phyloP scores from a whole-genome alignment of 2,329 filamentous ascomycete genomes.

The Fusarium compactum region DNA sequence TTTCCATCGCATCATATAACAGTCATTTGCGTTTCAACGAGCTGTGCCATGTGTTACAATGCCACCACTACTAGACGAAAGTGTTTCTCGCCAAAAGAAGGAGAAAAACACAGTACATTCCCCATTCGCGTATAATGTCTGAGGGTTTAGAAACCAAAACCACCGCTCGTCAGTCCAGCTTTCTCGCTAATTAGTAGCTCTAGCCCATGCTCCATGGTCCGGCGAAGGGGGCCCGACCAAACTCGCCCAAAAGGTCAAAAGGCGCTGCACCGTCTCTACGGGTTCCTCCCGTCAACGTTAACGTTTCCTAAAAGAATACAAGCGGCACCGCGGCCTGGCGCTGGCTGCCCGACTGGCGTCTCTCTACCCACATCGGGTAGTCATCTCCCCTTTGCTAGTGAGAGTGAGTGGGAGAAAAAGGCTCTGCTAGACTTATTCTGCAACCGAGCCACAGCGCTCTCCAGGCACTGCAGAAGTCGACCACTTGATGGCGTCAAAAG shows the following conservation, averaged over 20 bases:
- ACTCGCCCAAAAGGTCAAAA: conserved; percentile 5
- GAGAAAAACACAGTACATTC: neutral
- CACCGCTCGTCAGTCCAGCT: conserved; percentile 17
- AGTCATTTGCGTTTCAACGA: conserved; percentile 6
- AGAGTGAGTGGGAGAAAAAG: neutral
- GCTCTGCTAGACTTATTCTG: conserved; percentile 33
- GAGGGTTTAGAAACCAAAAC: conserved; percentile 19
- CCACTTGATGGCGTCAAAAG: conserved; percentile 37
- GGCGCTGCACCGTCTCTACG: conserved; percentile 35
- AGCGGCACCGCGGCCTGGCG: conserved; percentile 22
- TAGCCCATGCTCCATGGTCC: conserved; percentile 5
- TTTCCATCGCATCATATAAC: conserved; percentile 15
- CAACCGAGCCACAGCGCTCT: conserved; percentile 11
- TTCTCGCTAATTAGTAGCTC: conserved; percentile 18
- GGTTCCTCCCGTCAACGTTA: conserved; percentile 34
- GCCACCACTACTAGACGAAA: conserved; percentile 8
- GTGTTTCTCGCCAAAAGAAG: neutral
- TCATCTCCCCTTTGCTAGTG: conserved; percentile 39
- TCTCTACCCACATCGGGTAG: conserved; percentile 38
- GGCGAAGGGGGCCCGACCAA: conserved; percentile 29
- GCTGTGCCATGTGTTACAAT: conserved; percentile 17
- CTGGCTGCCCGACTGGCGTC: conserved; percentile 15
- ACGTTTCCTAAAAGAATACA: conserved; percentile 28
- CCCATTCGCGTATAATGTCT: conserved; percentile 5
- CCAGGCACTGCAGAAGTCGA: neutral